Percentiles rank a stretch among this genome's conserved stretches.
These are phyloP conservation scores for Neurospora discreta DNA, from an alignment of 495 filamentous ascomycete species.

Conservation along the genomic window DNA sequence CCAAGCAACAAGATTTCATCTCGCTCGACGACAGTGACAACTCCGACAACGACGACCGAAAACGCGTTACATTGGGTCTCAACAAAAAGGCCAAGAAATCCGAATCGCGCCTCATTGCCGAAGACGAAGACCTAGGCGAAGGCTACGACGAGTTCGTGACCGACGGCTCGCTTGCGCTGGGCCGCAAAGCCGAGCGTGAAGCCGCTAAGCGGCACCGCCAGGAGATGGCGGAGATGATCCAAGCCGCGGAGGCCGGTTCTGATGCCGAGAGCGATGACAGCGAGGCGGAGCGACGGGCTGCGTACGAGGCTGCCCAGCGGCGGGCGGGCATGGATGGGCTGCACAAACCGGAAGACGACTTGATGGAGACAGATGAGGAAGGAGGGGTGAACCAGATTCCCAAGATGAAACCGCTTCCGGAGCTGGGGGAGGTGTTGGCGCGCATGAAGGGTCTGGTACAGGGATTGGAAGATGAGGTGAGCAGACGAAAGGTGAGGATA, in stretches of 20 bases:
- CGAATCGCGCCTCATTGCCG: conserved; percentile 65
- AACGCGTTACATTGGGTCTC: conserved; percentile 30
- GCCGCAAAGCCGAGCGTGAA: conserved; percentile 69
- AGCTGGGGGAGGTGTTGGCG: conserved; percentile 37
- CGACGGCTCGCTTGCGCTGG: conserved; percentile 69
- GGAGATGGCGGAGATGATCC: conserved; percentile 76
- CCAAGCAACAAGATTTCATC: conserved; percentile 69
- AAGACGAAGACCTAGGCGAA: conserved; percentile 92
- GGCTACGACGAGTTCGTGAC: conserved; percentile 89
- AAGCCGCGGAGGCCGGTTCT: conserved; percentile 55
- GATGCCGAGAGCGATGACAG: conserved; percentile 58
- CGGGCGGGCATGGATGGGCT: conserved; percentile 67
- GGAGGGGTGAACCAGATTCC: conserved; percentile 26
- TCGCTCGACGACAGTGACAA: conserved; percentile 52
- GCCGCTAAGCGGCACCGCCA: conserved; percentile 53
- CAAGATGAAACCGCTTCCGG: conserved; percentile 44
- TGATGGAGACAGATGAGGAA: conserved; percentile 11
- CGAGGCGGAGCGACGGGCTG: conserved; percentile 67
- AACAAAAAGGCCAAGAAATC: conserved; percentile 39
- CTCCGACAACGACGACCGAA: conserved; percentile 31
- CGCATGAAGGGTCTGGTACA: conserved; percentile 30
- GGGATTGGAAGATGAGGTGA: conserved; percentile 24
- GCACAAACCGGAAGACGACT: conserved; percentile 26
- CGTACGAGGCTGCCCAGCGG: conserved; percentile 84
- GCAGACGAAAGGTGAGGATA: conserved; percentile 17